Percentiles rank a stretch among this genome's conserved stretches.
These are phyloP conservation scores for Fusarium hostae DNA, from an alignment of 2,329 filamentous ascomycete genomes.

Conservation along the genomic window DNA sequence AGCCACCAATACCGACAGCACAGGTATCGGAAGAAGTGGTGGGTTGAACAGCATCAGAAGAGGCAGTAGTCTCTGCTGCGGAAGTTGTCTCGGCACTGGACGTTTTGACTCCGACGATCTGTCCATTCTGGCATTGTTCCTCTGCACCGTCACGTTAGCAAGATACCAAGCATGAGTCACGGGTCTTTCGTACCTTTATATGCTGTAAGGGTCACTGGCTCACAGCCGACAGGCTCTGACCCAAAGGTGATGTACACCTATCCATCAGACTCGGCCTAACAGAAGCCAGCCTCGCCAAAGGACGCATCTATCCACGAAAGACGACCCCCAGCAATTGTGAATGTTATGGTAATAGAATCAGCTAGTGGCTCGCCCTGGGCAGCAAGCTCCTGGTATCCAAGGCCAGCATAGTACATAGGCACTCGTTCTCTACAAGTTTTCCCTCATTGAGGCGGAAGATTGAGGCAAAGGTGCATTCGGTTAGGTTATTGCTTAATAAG, in stretches of 20 bases:
- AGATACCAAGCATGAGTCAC: rapidly evolving
- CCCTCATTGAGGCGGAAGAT: neutral
- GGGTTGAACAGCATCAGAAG: neutral
- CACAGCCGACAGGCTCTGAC: neutral
- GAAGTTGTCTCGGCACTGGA: neutral
- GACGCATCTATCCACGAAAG: neutral
- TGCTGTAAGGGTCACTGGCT: neutral
- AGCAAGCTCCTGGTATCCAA: neutral
- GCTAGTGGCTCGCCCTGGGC: neutral
- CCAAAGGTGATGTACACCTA: slow-evolving; percentile 14
- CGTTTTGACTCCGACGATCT: neutral
- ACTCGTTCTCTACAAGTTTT: neutral
- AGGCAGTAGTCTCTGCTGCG: neutral
- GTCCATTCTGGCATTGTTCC: slow-evolving; percentile 15
- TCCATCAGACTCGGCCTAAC: neutral
- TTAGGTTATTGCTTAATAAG: neutral
- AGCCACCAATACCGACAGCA: neutral
- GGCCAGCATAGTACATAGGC: neutral
- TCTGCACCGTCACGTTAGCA: neutral
- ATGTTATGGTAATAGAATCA: neutral
- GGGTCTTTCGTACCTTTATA: neutral
- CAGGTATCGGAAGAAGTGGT: neutral
- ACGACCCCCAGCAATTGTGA: neutral
- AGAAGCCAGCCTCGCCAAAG: slow-evolving; percentile 1
- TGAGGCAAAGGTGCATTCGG: neutral